Base-by-base conservation (phyloP, 495 filamentous ascomycete species). In the Aspergillus incahuasiensis region DNA sequence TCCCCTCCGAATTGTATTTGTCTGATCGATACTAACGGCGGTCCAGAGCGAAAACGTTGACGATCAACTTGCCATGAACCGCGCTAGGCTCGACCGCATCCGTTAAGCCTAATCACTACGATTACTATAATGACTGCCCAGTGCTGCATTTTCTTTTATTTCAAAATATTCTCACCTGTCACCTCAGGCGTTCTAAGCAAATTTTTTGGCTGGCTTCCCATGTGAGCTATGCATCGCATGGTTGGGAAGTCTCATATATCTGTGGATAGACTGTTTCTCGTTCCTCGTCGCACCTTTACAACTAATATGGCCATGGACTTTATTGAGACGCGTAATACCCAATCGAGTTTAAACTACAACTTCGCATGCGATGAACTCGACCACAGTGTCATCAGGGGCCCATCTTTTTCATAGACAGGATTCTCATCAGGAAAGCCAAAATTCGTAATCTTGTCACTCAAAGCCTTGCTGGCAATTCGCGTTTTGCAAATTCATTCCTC, bases 41-140 rank as follows among this genome's bases (percentile, higher is more conserved):
- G 40, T 56, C 41, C 63, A 82, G 83, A 86, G 77, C 72, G 86
- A 89, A 63, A 77, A 72, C 47, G 86, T 88, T 56, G 85, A 88
- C 71, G 86, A 89, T 63, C 79, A 86, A 67, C 81, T 87, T 71
- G 81, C 79, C 52, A 79, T 85, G 78, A 87, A 87, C 73, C 73
- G 83, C 45, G 79, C 82, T 59, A 78, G 79, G 63, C 64, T 88
- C 64, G 82, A 86, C 63, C 78, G 84, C 15, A 86, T 87, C 60
- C 75, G 73, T 59, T 83, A 72, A 68, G 25, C 25, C 15, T 32
- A 12, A 6, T 16, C 38, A 18, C 8, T 16, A 24, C 25, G 6
- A 45, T 47, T 42, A 38, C 21, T 30, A 45, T 35, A 28, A 59
- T 53, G 63, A 63, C 68, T 63, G 68, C 68, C 69, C 59, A 68